Evolutionary conservation across 192 early-diverging fungal species (phyloP).

Genomic region (Entomortierella chlamydospora): DNA sequence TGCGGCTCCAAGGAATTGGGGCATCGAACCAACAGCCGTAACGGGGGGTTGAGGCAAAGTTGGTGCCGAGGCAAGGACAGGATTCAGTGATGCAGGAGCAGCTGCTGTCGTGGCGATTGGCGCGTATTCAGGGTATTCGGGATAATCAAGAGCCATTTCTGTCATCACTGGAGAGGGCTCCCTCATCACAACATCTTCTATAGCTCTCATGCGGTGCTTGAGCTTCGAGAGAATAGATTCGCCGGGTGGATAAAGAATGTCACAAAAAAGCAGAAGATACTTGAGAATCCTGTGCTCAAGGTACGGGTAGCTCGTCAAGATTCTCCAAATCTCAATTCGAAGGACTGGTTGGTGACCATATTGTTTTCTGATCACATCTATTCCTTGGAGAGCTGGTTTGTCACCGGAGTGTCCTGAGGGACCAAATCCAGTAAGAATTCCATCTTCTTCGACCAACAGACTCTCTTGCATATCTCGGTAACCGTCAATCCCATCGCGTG

Average conservation of each 20-base stretch:
- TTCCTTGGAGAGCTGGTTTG: constrained; percentile 20
- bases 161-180: background rate
- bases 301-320: constrained; percentile 38
- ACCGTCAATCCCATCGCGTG: constrained; percentile 22
- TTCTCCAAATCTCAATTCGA: constrained; percentile 36
- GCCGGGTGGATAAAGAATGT: constrained; percentile 71
- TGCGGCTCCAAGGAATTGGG: background rate
- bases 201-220: constrained; percentile 61
- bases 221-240: constrained; percentile 63
- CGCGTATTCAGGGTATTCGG: no score
- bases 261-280: constrained; percentile 71
- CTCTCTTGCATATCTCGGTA: constrained; percentile 36
- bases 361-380: constrained; percentile 28
- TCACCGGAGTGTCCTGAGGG: constrained; percentile 11
- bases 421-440: constrained; percentile 44
- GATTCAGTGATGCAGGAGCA: background rate
- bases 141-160: no score
- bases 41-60: background rate
- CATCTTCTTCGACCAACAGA: constrained; percentile 63
- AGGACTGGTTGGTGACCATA: constrained; percentile 44
- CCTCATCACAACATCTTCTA: constrained; percentile 24
- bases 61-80: background rate
- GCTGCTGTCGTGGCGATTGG: no score
- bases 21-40: background rate
- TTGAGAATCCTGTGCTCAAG: constrained; percentile 69